A percentile compares a stretch with the other conserved stretches of the same genome.
Conservation (phyloP, 2,329 filamentous ascomycete genomes). For the Diplodia sapinea region DNA sequence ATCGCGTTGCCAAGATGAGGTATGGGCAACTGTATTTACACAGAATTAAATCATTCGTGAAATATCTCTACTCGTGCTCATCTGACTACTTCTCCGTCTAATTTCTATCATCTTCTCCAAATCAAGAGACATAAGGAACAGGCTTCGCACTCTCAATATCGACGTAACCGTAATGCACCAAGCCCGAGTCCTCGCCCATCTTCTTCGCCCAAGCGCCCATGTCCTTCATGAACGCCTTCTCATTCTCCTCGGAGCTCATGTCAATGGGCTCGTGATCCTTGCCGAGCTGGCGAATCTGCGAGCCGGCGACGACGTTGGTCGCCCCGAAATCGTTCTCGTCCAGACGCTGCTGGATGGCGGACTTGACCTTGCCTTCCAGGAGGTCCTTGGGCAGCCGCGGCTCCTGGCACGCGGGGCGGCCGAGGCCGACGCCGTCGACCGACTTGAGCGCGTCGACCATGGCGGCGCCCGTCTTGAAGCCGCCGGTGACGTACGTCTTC, state of each 20-base stretch:
- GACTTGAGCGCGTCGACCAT: constrained; percentile 32
- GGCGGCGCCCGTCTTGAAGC: constrained; percentile 47
- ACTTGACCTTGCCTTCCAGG: constrained; percentile 49
- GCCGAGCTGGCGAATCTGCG: constrained; percentile 60
- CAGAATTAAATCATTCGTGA: background rate
- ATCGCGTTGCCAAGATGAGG: too few species aligned
- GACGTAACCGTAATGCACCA: constrained; percentile 53
- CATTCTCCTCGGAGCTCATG: constrained; percentile 55
- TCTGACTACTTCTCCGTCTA: background rate
- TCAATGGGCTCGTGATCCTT: constrained; percentile 62
- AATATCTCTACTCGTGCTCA: background rate
- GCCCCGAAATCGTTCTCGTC: constrained; percentile 61
- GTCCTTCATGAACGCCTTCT: constrained; percentile 57
- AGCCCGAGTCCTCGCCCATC: constrained; percentile 48
- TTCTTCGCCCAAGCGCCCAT: constrained; percentile 53
- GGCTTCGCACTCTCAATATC: constrained; percentile 49
- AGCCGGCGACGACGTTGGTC: constrained; percentile 55
- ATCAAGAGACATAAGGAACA: constrained; percentile 44
- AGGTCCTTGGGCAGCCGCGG: constrained; percentile 54
- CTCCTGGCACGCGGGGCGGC: constrained; percentile 60
- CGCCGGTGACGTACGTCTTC: constrained; percentile 63
- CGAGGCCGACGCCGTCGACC: constrained; percentile 65
- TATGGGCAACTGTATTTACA: background rate
- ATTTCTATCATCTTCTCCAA: background rate
- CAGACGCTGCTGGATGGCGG: constrained; percentile 56